Percentiles rank a stretch among this genome's conserved stretches.
Conservation (phyloP, 2,329 filamentous ascomycete species). For the Sporothrix protearum region DNA sequence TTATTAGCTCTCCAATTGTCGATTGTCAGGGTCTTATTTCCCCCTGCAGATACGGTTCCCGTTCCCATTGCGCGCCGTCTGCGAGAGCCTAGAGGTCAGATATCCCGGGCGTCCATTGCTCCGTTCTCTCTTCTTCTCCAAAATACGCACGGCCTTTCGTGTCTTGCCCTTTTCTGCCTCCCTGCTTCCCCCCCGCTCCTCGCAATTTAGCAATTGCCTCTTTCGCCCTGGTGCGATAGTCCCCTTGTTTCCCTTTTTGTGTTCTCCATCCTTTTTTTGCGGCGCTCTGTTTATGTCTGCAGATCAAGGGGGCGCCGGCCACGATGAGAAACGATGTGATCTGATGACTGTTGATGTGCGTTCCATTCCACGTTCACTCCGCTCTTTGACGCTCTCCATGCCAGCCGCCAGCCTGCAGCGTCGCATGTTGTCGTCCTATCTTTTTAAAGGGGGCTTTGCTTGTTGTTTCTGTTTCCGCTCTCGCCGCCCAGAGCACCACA, state of each 20-base stretch:
- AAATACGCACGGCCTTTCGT: neutral
- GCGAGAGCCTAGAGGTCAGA: neutral
- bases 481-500: neutral
- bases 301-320: neutral
- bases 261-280: neutral
- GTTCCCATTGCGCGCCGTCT: neutral
- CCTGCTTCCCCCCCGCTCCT: slow-evolving; percentile 20
- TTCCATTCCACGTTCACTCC: neutral
- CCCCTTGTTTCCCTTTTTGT: slow-evolving; percentile 16
- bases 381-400: neutral
- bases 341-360: neutral
- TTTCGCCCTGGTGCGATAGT: slow-evolving; percentile 20
- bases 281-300: neutral
- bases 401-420: neutral
- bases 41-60: neutral
- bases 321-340: neutral
- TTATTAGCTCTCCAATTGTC: neutral
- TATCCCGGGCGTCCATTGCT: neutral
- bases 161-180: neutral
- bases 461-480: too few species aligned
- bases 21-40: slow-evolving; percentile 1
- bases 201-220: slow-evolving; percentile 25
- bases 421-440: neutral
- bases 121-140: neutral
- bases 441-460: neutral